Evolutionary conservation across 306 rosid species (phyloP).

Genomic region (Glycine latifolia): DNA sequence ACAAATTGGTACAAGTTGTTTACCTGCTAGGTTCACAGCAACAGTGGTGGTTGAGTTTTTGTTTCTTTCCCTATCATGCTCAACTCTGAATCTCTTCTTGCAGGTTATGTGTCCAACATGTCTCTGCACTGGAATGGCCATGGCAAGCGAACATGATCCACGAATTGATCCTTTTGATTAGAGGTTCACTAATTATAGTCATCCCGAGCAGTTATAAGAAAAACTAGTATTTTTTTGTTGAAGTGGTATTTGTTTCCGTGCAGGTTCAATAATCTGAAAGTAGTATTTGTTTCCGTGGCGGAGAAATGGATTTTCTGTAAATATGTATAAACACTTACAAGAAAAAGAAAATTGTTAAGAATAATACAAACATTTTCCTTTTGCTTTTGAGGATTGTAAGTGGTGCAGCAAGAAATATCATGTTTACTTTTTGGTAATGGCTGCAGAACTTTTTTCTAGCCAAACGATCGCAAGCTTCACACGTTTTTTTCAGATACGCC

Average conservation of each 20-base stretch:
- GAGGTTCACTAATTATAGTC: slow-evolving; percentile 5
- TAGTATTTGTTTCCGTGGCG: neutral
- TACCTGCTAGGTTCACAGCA: neutral
- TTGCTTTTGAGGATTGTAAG: neutral
- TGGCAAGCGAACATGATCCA: slow-evolving; percentile 98
- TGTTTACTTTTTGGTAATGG: neutral
- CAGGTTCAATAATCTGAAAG: no score
- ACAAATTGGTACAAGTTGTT: neutral
- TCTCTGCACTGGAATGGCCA: slow-evolving; percentile 98
- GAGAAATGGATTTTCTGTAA: slow-evolving; percentile 47
- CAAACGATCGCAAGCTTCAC: neutral
- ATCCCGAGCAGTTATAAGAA: slow-evolving; percentile 11
- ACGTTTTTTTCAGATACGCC: no score
- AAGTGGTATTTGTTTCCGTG: neutral
- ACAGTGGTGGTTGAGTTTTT: neutral
- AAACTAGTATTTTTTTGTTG: neutral
- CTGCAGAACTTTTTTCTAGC: neutral
- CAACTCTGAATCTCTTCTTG: slow-evolving; percentile 40
- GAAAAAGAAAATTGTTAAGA: neutral
- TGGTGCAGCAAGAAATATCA: neutral
- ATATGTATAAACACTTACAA: slow-evolving; percentile 37
- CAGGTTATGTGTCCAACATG: slow-evolving; percentile 99
- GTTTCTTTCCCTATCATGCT: neutral
- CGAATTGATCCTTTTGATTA: slow-evolving; percentile 96
- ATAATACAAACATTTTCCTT: neutral